Conservation (phyloP, 2,329 filamentous ascomycete genomes). For the Cladosporium halotolerans region DNA sequence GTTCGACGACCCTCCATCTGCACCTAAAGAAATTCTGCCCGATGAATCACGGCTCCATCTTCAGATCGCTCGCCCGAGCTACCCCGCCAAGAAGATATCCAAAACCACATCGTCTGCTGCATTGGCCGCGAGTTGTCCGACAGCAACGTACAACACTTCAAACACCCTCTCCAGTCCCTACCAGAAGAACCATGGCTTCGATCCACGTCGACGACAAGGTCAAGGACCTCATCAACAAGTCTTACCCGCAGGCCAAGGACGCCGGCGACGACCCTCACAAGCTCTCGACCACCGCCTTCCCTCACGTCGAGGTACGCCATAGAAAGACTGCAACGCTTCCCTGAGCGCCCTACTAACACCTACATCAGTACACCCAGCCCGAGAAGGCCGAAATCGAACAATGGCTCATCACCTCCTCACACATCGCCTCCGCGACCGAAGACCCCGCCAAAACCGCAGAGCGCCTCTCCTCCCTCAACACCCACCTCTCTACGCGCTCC, state of each 20-base stretch:
- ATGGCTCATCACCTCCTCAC: constrained; percentile 70
- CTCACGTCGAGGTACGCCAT: constrained; percentile 24
- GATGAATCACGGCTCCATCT: constrained; percentile 4
- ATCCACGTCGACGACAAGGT: constrained; percentile 28
- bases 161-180: not conserved
- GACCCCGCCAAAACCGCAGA: constrained; percentile 52
- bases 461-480: constrained; percentile 74
- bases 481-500: constrained; percentile 79
- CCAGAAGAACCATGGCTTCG: constrained; percentile 23
- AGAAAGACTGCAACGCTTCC: not conserved
- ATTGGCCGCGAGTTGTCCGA: constrained; percentile 1
- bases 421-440: constrained; percentile 57
- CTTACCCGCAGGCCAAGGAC: constrained; percentile 29
- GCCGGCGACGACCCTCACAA: constrained; percentile 28
- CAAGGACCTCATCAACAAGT: constrained; percentile 27
- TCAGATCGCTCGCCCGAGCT: not conserved
- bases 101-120: not conserved
- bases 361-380: constrained; percentile 59
- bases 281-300: constrained; percentile 30
- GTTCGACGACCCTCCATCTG: too few relatives aligned
- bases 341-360: not conserved
- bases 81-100: constrained; percentile 1
- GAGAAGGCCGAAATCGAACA: constrained; percentile 85
- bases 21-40: not conserved
- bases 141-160: not conserved